Conservation (phyloP, 192 early-diverging fungal genomes). For the Entophlyctis luteolus region DNA sequence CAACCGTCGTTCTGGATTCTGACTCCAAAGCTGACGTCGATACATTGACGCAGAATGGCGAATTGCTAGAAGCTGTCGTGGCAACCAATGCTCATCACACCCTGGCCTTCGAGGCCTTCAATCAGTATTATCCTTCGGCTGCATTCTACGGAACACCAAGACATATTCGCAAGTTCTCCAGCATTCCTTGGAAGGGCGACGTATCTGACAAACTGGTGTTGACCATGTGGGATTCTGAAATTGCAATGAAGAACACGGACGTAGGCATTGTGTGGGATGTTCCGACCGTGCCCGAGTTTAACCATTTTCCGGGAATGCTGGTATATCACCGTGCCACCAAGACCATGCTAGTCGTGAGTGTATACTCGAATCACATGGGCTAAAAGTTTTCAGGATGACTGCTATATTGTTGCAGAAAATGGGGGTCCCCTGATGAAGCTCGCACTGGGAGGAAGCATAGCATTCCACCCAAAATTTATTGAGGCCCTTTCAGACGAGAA, state of each 20-base stretch:
- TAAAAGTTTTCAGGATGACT: conserved; percentile 22
- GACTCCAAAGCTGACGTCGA: conserved; percentile 23
- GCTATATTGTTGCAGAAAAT: conserved; percentile 4
- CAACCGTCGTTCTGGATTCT: conserved; percentile 22
- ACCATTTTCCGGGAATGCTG: too few relatives aligned
- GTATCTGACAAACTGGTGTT: too few relatives aligned
- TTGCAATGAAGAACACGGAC: too few relatives aligned
- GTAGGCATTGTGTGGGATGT: too few relatives aligned
- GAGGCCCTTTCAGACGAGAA: too few relatives aligned
- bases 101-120: conserved; percentile 12
- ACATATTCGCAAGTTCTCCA: conserved; percentile 10
- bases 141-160: conserved; percentile 28
- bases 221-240: too few relatives aligned
- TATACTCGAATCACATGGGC: too few relatives aligned
- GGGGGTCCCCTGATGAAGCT: conserved; percentile 1
- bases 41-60: conserved; percentile 19
- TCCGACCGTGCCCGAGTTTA: too few relatives aligned
- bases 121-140: conserved; percentile 17
- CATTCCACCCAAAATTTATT: conserved; percentile 22
- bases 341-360: too few relatives aligned
- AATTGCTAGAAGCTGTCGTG: conserved; percentile 28
- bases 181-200: conserved; percentile 25
- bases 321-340: too few relatives aligned
- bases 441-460: conserved; percentile 17
- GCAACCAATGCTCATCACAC: conserved; percentile 31